Evolutionary conservation across 805 yeast species (phyloP), one percentile per base, ranked within the genome.

Genomic region (Saccharomycopsis guyanensis): DNA sequence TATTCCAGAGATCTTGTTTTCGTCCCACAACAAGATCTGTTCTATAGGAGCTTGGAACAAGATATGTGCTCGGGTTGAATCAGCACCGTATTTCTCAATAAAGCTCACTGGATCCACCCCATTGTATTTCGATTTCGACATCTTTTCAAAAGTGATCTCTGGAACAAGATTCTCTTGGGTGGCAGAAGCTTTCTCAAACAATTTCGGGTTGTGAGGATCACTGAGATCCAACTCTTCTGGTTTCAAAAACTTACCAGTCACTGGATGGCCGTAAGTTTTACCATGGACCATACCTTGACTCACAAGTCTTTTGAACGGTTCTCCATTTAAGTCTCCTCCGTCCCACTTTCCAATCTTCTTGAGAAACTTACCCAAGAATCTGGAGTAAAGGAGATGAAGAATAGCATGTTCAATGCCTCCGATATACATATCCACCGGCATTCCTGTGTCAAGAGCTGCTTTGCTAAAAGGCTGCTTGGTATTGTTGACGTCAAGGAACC

Each of bases 221-320:
- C 66, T 46, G 2, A 61, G 35, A 34, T 74, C 80, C 10, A 86
- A 60, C 27, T 93, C 97, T 1, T 81, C 79, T 0, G 94, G 91
- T 55, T 78, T 86, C 53, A 93, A 66, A 60, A 83, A 91, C 47
- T 80, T 66, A 0, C 91, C 93, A 25, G 73, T 81, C 0, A 61
- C 63, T 2, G 96, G 93, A 53, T 89, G 82, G 5, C 70, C 67
- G 55, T 61, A 85, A 0, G 98, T 93, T 57, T 76, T 79, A 2
- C 97, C 97, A 51, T 91, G 96, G 3, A 93, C 98, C 98, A 93
- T 93, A 15, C 98, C 98, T 62, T 91, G 97, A 1, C 97, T 89
- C 1, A 91, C 80, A 31, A 93, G 69, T 50, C 74, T 75, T 47
- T 68, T 73, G 58, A 93, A 78, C 1, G 98, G 98, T 59, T 93